These are phyloP conservation scores for Alloteropsis semialata DNA, from an alignment of 176 grass and related monocot species.

Conservation along the genomic window DNA sequence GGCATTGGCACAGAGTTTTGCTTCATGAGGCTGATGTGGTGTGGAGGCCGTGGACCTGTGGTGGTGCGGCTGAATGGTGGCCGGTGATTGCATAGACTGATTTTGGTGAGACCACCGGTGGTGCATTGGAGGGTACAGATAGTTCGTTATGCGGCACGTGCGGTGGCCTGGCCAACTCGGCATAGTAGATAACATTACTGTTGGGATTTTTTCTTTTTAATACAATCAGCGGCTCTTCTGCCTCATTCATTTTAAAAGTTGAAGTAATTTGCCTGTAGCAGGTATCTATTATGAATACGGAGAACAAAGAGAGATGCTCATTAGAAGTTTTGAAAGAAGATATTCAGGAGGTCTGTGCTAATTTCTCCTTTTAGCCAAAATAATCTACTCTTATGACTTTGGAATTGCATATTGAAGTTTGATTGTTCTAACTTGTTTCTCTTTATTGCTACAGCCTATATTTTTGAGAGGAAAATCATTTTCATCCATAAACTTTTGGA, in stretches of 20 bases:
- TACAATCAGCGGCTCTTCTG: neutral
- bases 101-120: too few relatives aligned
- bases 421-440: constrained; percentile 2
- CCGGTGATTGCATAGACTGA: too few relatives aligned
- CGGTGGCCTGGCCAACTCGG: too few relatives aligned
- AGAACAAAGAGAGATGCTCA: constrained; percentile 55
- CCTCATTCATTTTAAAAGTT: neutral
- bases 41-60: too few relatives aligned
- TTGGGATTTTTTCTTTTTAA: neutral
- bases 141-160: too few relatives aligned
- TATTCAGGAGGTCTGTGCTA: constrained; percentile 57
- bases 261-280: constrained; percentile 29
- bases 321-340: constrained; percentile 63
- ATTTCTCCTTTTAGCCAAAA: constrained; percentile 18
- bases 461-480: constrained; percentile 64
- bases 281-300: constrained; percentile 72
- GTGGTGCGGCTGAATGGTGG: too few relatives aligned
- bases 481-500: constrained; percentile 93
- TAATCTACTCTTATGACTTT: constrained; percentile 14
- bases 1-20: too few relatives aligned
- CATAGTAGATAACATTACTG: neutral
- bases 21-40: too few relatives aligned
- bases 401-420: too few relatives aligned
- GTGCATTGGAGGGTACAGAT: too few relatives aligned
- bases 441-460: constrained; percentile 54